These are phyloP conservation scores for Thozetella sp. DNA, from an alignment of 495 filamentous ascomycete species.

Conservation along the genomic window DNA sequence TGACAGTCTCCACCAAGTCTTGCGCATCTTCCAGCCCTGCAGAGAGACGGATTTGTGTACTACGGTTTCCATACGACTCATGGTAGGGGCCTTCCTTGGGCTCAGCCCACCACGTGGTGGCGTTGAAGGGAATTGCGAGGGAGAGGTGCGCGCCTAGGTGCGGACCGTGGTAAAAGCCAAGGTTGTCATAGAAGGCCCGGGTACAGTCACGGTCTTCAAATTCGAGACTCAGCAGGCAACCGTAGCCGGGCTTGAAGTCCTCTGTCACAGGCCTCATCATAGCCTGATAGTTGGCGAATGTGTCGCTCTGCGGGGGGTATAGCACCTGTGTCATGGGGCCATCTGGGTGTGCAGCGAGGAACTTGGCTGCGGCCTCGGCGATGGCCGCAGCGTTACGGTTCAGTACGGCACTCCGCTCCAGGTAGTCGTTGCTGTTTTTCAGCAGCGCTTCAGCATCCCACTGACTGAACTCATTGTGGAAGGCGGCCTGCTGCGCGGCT, in stretches of 20 bases:
- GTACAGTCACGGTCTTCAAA: constrained; percentile 31
- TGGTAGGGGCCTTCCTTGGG: constrained; percentile 16
- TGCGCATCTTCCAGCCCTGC: constrained; percentile 41
- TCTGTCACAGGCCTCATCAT: constrained; percentile 31
- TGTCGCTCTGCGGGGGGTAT: constrained; percentile 37
- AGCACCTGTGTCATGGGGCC: constrained; percentile 33
- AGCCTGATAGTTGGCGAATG: constrained; percentile 27
- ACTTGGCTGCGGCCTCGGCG: constrained; percentile 15
- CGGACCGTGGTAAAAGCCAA: constrained; percentile 42
- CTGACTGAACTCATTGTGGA: constrained; percentile 38
- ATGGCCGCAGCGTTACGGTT: constrained; percentile 45
- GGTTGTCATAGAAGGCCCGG: constrained; percentile 39
- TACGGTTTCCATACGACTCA: constrained; percentile 23
- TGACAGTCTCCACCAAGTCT: constrained; percentile 30
- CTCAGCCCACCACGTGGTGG: constrained; percentile 26
- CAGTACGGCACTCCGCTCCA: constrained; percentile 32
- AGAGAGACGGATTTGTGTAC: constrained; percentile 34
- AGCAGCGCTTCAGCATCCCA: constrained; percentile 39
- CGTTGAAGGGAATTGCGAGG: constrained; percentile 39
- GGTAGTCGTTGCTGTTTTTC: constrained; percentile 39
- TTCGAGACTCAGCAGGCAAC: constrained; percentile 38
- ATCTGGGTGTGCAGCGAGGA: constrained; percentile 7
- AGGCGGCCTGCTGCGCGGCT: constrained; percentile 19
- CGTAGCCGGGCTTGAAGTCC: constrained; percentile 34
- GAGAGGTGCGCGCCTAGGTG: constrained; percentile 51